Percentiles rank a stretch among this genome's conserved stretches.
Conservation (phyloP, 768 basidiomycete species). For the Tylopilus subfusipes region DNA sequence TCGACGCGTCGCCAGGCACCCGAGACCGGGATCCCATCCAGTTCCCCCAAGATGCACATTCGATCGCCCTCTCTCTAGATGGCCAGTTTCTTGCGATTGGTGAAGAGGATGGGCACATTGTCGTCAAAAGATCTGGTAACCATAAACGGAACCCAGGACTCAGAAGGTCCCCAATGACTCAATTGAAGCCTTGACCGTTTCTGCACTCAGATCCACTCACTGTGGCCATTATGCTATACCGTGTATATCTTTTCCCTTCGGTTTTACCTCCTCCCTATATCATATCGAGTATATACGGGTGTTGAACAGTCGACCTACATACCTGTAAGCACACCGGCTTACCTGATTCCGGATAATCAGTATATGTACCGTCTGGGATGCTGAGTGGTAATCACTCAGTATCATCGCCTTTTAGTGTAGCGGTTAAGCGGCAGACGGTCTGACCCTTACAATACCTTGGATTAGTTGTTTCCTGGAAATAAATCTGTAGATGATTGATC, state of each 20-base stretch:
- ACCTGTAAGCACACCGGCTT: too few relatives aligned
- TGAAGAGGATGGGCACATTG: not conserved
- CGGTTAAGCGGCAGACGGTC: too few relatives aligned
- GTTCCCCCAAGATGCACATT: slow-evolving; percentile 4
- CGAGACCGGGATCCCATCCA: not conserved
- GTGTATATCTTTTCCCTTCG: too few relatives aligned
- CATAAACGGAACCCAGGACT: not conserved
- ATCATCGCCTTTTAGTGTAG: too few relatives aligned
- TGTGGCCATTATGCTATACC: not conserved
- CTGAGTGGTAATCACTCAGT: too few relatives aligned
- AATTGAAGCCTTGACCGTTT: not conserved
- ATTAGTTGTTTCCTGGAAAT: not conserved
- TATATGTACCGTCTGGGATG: too few relatives aligned
- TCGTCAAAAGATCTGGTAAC: not conserved
- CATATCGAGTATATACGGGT: too few relatives aligned
- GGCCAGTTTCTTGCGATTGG: not conserved
- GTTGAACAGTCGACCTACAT: too few relatives aligned
- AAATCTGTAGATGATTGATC: not conserved
- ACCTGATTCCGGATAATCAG: too few relatives aligned
- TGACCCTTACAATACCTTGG: too few relatives aligned
- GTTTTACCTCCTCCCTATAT: too few relatives aligned
- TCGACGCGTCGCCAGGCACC: not conserved
- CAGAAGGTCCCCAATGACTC: not conserved
- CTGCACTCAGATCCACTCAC: not conserved
- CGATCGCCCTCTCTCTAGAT: slow-evolving; percentile 4